A percentile compares a stretch with the other conserved stretches of the same genome.
Evolutionary conservation across 306 rosid species (phyloP).

Genomic region (Cyamopsis tetragonoloba): DNA sequence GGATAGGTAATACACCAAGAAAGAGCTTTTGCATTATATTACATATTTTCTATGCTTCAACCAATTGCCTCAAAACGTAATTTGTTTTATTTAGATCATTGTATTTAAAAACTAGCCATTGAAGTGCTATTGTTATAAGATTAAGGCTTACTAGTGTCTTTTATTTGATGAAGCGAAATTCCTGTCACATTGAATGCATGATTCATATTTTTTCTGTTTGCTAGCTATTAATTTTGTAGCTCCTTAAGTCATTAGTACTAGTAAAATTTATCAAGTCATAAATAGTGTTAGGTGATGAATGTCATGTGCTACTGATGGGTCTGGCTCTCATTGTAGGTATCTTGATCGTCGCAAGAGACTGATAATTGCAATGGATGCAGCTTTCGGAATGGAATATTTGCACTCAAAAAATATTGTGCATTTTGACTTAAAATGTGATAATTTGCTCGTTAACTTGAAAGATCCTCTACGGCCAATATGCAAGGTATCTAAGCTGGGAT

Average conservation of each 20-base stretch:
- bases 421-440: slow-evolving; percentile 90
- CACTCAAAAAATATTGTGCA: slow-evolving; percentile 88
- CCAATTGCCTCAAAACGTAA: not conserved
- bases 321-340: slow-evolving; percentile 42
- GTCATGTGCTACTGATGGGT: slow-evolving; percentile 3
- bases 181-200: not conserved
- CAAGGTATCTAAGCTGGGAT: slow-evolving; percentile 50
- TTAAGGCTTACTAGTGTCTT: not conserved
- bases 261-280: not conserved
- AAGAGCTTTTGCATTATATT: slow-evolving; percentile 9
- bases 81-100: not conserved
- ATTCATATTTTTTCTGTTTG: slow-evolving; percentile 11
- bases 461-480: slow-evolving; percentile 84
- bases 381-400: slow-evolving; percentile 94
- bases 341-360: slow-evolving; percentile 85
- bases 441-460: slow-evolving; percentile 82
- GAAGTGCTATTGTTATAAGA: not conserved
- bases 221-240: slow-evolving; percentile 9
- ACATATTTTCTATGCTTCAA: not conserved
- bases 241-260: not conserved
- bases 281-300: not conserved
- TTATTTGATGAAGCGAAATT: not conserved
- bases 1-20: slow-evolving; percentile 53
- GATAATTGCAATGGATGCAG: slow-evolving; percentile 94
- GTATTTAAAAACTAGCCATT: not conserved